A percentile compares a stretch with the other conserved stretches of the same genome.
Evolutionary conservation across 805 yeast genomes (phyloP).

Genomic region (Barnettozyma siamensis): DNA sequence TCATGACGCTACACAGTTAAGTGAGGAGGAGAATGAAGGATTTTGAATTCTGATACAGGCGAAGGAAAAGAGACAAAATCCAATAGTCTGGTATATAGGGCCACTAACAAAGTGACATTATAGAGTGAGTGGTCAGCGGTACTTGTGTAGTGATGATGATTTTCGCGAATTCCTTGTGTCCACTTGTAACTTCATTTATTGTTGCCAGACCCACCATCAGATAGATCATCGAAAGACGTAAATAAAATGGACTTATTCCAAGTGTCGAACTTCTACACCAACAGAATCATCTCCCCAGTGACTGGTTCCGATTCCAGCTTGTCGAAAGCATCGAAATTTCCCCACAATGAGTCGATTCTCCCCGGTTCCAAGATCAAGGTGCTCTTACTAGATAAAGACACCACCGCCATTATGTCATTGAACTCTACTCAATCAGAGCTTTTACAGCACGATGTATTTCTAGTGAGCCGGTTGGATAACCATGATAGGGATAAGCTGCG

Average conservation of each 20-base stretch:
- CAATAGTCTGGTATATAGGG: no score
- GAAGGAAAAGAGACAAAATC: no score
- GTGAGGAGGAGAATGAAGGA: no score
- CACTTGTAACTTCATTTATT: no score
- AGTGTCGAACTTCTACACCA: slow-evolving; percentile 40
- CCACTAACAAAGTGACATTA: no score
- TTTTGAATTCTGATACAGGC: no score
- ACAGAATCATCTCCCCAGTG: slow-evolving; percentile 31
- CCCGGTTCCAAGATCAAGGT: slow-evolving; percentile 52
- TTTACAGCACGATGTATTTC: slow-evolving; percentile 74
- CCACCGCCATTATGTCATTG: slow-evolving; percentile 83
- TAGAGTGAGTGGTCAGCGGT: no score
- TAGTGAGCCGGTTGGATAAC: slow-evolving; percentile 69
- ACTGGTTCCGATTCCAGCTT: neutral
- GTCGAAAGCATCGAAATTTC: neutral
- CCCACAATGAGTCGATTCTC: slow-evolving; percentile 5
- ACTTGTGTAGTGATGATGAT: no score
- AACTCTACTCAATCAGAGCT: slow-evolving; percentile 83
- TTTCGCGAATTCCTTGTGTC: no score
- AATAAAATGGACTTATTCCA: slow-evolving; percentile 41
- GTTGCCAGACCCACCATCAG: no score
- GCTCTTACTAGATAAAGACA: slow-evolving; percentile 68
- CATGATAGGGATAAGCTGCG: slow-evolving; percentile 60
- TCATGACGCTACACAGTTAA: neutral
- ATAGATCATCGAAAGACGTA: no score